Evolutionary conservation across 352 stramenopile genomes (phyloP), one percentile per base, ranked within the genome.

Genomic region (Thraustochytrium striatum): DNA sequence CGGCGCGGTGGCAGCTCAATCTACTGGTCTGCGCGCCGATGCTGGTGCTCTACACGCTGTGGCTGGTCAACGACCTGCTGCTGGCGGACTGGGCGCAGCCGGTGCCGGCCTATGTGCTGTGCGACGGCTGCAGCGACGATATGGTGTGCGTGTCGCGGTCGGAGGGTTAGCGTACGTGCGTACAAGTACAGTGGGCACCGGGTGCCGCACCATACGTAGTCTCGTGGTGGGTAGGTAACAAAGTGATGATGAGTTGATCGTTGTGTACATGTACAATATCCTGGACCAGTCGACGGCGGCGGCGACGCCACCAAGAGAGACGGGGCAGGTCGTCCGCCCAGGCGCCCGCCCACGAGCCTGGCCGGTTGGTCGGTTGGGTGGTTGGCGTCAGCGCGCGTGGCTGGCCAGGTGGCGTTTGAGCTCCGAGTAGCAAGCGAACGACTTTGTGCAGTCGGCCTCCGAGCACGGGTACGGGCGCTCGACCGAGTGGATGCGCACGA

Each of bases 341-440:
- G n/a, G n/a, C n/a, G n/a, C n/a, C n/a, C n/a, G n/a, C n/a, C n/a
- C n/a, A n/a, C n/a, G n/a, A n/a, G n/a, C n/a, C n/a, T n/a, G n/a
- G n/a, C n/a, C n/a, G n/a, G n/a, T n/a, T n/a, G n/a, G n/a, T n/a
- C n/a, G n/a, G n/a, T n/a, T n/a, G n/a, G n/a, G n/a, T n/a, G n/a
- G n/a, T 70, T 47, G 25, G 59, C 59, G 7, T 70, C 59, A n/a
- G n/a, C n/a, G n/a, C 41, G 50, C 50, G 65, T 75, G 65, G 13
- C 41, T 61, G 43, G 52, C 19, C 11, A 75, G 65, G 36, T 80
- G 70, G 32, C 70, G 55, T 39, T 75, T 80, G 21, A 80, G 58
- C 35, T 80, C 70, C 19, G 55, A 72, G 58, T 72, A 80, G 36
- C 70, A 80, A 47, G 70, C 70, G 28, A 80, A 80, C 21, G 55